Conservation (phyloP, 2,329 filamentous ascomycete species). For the Paecilomyces sp. region DNA sequence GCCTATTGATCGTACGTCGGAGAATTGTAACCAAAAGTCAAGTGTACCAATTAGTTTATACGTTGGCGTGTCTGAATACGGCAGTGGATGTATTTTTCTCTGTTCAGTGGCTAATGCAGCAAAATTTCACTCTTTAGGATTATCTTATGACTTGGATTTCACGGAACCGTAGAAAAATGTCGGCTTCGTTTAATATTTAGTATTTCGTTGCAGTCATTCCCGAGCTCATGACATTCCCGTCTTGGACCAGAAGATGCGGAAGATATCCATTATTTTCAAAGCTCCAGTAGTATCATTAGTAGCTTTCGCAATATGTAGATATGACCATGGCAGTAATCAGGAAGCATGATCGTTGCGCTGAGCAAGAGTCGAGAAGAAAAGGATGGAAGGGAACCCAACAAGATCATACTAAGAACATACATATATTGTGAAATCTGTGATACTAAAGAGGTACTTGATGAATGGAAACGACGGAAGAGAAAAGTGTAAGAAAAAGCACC, state of each 20-base stretch:
- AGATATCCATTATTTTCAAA: background rate
- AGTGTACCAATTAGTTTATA: background rate
- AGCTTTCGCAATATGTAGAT: background rate
- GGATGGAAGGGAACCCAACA: background rate
- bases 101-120: background rate
- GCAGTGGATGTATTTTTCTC: background rate
- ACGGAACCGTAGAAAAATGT: background rate
- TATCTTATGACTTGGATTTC: background rate
- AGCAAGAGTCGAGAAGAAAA: background rate
- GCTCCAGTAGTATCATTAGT: background rate
- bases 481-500: background rate
- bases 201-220: background rate
- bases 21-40: background rate
- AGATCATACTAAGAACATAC: slow-evolving; percentile 1
- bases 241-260: background rate
- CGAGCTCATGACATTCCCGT: background rate
- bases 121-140: background rate
- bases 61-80: background rate
- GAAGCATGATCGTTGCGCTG: background rate
- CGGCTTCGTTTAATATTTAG: background rate
- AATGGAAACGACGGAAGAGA: background rate
- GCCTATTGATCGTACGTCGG: background rate
- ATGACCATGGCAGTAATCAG: background rate
- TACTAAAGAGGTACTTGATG: background rate
- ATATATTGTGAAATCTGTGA: slow-evolving; percentile 1